Conservation (phyloP, 148 eudicot genomes). For the Pouteria glomerata region DNA sequence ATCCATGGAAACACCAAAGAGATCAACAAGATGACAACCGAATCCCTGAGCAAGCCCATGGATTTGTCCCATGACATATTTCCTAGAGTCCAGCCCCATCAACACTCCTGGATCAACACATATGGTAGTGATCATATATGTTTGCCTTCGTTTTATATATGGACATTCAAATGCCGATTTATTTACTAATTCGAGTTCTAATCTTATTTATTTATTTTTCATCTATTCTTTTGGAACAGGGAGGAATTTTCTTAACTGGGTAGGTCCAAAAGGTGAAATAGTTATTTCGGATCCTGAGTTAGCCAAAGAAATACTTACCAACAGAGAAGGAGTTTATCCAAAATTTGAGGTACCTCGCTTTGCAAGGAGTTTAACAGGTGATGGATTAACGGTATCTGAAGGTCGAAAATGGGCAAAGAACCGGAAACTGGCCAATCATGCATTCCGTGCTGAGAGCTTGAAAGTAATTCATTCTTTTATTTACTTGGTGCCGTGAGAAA, state of each 20-base stretch:
- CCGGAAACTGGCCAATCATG: conserved; percentile 19
- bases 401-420: conserved; percentile 14
- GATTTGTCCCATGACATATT: background rate
- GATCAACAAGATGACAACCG: background rate
- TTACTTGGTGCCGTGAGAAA: no score
- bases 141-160: no score
- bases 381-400: conserved; percentile 2
- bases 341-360: background rate
- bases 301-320: conserved; percentile 17
- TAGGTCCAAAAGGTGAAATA: conserved; percentile 9
- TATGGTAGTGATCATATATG: background rate
- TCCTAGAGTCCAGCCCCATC: background rate
- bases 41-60: background rate
- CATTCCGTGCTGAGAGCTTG: conserved; percentile 9
- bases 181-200: background rate
- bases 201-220: background rate
- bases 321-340: background rate
- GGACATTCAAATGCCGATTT: background rate
- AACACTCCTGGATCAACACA: background rate
- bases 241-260: conserved; percentile 14
- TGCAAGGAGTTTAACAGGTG: conserved; percentile 17
- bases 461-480: background rate
- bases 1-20: conserved; percentile 4
- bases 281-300: conserved; percentile 17
- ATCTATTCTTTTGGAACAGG: background rate